Evolutionary conservation across 2,329 filamentous ascomycete genomes (phyloP).

Genomic region (Penicillium sp.): DNA sequence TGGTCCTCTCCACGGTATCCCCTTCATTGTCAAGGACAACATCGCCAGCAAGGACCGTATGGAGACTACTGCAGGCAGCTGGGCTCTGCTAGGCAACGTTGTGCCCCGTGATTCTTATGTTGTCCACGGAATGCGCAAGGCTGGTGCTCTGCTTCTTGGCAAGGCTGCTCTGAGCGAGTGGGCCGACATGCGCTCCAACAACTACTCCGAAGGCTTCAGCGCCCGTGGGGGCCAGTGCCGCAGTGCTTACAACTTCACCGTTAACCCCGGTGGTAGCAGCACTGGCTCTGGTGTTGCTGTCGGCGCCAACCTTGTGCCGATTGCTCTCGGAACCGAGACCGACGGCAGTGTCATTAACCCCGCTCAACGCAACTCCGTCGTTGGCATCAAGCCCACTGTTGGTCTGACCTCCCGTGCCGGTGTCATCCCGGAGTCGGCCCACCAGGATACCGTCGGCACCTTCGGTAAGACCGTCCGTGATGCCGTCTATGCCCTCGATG

Average conservation of each 20-base stretch:
- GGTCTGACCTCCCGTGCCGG: constrained; percentile 58
- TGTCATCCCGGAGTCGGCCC: constrained; percentile 57
- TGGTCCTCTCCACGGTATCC: constrained; percentile 65
- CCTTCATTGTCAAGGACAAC: constrained; percentile 63
- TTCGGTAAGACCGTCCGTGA: constrained; percentile 63
- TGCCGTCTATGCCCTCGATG: constrained; percentile 57
- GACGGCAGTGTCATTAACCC: constrained; percentile 66
- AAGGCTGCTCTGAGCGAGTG: constrained; percentile 65
- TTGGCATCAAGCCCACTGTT: constrained; percentile 69
- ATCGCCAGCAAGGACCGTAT: constrained; percentile 60
- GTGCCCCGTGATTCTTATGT: constrained; percentile 62
- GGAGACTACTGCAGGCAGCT: constrained; percentile 65
- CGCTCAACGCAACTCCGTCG: constrained; percentile 58
- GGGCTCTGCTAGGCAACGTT: constrained; percentile 56
- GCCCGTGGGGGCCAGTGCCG: constrained; percentile 56
- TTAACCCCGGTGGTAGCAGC: constrained; percentile 60
- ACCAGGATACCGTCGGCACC: constrained; percentile 61
- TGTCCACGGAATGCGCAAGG: constrained; percentile 52
- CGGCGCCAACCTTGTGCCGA: constrained; percentile 53
- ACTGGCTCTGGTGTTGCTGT: constrained; percentile 60
- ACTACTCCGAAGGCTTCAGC: constrained; percentile 61
- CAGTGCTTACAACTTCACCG: constrained; percentile 59
- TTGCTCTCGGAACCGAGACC: constrained; percentile 65
- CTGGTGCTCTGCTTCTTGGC: constrained; percentile 61
- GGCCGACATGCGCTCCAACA: constrained; percentile 61